These are phyloP conservation scores for Rhizoctonia solani DNA, from an alignment of 1,284 basidiomycete genomes.

Conservation along the genomic window DNA sequence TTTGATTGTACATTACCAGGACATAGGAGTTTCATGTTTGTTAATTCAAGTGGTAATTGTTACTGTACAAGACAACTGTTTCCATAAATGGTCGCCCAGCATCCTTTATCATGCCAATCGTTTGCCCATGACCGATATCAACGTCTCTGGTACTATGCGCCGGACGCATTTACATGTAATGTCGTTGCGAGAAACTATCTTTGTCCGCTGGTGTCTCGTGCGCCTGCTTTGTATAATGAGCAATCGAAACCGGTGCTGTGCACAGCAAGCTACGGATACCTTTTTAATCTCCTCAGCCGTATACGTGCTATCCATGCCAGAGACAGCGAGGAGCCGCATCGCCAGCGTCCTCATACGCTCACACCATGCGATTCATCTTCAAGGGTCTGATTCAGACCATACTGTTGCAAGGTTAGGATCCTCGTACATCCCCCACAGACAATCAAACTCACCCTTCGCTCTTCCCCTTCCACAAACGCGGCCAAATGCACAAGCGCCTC, in stretches of 20 bases:
- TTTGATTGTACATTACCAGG: too few relatives aligned
- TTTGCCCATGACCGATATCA: not conserved
- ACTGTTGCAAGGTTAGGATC: not conserved
- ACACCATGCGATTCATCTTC: constrained; percentile 17
- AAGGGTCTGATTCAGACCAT: constrained; percentile 5
- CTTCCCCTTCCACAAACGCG: constrained; percentile 19
- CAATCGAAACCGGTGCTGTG: not conserved
- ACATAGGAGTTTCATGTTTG: too few relatives aligned
- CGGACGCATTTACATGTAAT: not conserved
- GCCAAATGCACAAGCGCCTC: constrained; percentile 28
- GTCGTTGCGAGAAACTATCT: not conserved
- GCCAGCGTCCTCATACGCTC: constrained; percentile 26
- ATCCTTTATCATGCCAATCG: too few relatives aligned
- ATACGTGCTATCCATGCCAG: constrained; percentile 20
- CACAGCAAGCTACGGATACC: not conserved
- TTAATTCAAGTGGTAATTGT: too few relatives aligned
- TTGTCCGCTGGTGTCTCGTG: not conserved
- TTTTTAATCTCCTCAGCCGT: not conserved
- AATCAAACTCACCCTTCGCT: constrained; percentile 6
- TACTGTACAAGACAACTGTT: too few relatives aligned
- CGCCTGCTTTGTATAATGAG: not conserved
- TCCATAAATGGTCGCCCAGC: too few relatives aligned
- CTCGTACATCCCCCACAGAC: not conserved
- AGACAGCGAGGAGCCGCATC: constrained; percentile 10
- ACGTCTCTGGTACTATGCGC: too few relatives aligned